Evolutionary conservation across 352 stramenopile genomes (phyloP), one percentile per base, ranked within the genome.

Genomic region (Phytopythium sindhum): DNA sequence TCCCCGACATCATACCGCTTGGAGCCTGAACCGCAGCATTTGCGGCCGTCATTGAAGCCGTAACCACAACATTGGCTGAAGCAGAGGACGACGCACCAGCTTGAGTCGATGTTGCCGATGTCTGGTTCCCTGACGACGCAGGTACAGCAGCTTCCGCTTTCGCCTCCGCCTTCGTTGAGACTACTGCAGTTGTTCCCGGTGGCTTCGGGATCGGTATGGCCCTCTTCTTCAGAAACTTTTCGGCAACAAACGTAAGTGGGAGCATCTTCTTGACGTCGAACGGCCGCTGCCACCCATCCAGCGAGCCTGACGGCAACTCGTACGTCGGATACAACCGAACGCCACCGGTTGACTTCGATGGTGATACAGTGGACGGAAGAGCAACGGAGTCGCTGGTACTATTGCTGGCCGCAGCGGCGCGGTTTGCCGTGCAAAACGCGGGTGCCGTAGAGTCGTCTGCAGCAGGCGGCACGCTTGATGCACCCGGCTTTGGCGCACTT

Each of bases 151-250:
- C 21, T 11, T 26, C 12, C 21, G 8, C 21, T 15, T 26, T 28
- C 42, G 42, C 29, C 15, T 24, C 15, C 19, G 4, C 51, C 12
- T 8, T 24, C 11, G 19, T 3, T 23, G 54, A 4, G 10, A 12
- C 12, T 31, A 44, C 52, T 33, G 65, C 45, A 55, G 50, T 17
- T 23, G 7, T 57, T 10, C 47, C 26, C 33, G 52, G 28, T 8
- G 48, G 21, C 37, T 41, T 61, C 31, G 8, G 51, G 39, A 12
- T 17, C 23, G 55, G 60, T 19, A 44, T 64, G 8, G 67, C 37
- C 33, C 85, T 82, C 53, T 72, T 69, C 57, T 72, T 74, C 28
- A 90, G 61, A 56, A 90, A 89, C 42, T 79, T 84, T 17, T 80
- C 79, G 1, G 81, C 81, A 6, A 85, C 74, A 57, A 86, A 89